These are phyloP conservation scores for Bryum argenteum DNA, from an alignment of 225 moss, liverwort and hornwort species.

Conservation along the genomic window DNA sequence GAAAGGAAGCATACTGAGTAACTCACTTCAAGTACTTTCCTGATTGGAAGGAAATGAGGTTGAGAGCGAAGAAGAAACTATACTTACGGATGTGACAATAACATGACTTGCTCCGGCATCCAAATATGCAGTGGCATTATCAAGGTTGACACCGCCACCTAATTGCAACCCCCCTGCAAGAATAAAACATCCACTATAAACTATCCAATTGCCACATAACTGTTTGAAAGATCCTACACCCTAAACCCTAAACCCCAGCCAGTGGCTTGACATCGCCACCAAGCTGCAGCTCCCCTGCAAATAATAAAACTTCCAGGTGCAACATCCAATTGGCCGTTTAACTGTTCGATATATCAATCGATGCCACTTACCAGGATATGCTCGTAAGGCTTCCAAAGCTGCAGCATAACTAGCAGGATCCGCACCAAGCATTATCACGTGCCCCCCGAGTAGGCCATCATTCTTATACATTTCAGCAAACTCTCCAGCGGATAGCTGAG, in stretches of 20 bases:
- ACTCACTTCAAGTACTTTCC: slow-evolving; percentile 17
- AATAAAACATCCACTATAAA: slow-evolving; percentile 6
- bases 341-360: neutral
- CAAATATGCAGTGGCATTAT: slow-evolving; percentile 74
- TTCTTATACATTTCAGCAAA: slow-evolving; percentile 88
- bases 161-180: slow-evolving; percentile 88
- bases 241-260: neutral
- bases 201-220: no score
- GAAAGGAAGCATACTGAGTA: slow-evolving; percentile 9
- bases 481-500: slow-evolving; percentile 71
- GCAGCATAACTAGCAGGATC: slow-evolving; percentile 75
- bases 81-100: slow-evolving; percentile 87
- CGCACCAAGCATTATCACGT: slow-evolving; percentile 92
- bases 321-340: slow-evolving; percentile 3
- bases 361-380: slow-evolving; percentile 69
- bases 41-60: slow-evolving; percentile 6
- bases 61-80: slow-evolving; percentile 19
- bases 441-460: slow-evolving; percentile 76
- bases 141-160: slow-evolving; percentile 92
- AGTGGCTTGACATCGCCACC: slow-evolving; percentile 93
- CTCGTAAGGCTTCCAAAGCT: slow-evolving; percentile 72
- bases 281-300: slow-evolving; percentile 86
- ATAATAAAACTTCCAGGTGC: slow-evolving; percentile 16
- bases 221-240: no score
- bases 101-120: slow-evolving; percentile 98